Conservation (phyloP, 225 moss, liverwort and hornwort species). For the Pleurozium schreberi region DNA sequence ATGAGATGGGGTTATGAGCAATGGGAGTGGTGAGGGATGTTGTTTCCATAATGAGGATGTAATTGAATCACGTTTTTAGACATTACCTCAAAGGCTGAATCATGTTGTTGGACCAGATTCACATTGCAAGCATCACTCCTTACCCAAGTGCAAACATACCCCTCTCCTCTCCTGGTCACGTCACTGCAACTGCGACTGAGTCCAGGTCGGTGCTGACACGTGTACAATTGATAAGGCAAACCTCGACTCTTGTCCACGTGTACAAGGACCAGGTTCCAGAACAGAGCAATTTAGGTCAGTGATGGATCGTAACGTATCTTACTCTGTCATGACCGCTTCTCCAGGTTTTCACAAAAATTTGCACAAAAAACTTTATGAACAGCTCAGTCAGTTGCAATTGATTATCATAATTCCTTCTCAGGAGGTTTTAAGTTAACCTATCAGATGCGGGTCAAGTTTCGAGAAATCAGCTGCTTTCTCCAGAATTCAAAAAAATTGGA, state of each 20-base stretch:
- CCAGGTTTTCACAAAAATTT: not conserved
- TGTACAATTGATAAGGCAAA: constrained; percentile 3
- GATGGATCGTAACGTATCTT: not conserved
- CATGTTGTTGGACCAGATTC: not conserved
- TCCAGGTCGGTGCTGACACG: constrained; percentile 15
- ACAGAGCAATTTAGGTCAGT: not conserved
- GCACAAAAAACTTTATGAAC: not conserved
- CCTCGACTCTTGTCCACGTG: not conserved
- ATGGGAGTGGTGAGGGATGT: not conserved
- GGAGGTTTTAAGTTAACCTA: too few species aligned
- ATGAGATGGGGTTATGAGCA: not conserved
- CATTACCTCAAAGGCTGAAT: not conserved
- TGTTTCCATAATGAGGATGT: not conserved
- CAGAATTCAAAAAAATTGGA: not conserved
- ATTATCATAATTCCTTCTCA: not conserved
- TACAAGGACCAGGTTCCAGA: not conserved
- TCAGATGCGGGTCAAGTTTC: not conserved
- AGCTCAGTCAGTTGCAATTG: not conserved
- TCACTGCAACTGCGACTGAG: not conserved
- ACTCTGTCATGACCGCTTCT: not conserved
- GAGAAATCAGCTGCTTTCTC: not conserved
- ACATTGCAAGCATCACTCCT: too few species aligned
- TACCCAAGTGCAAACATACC: too few species aligned
- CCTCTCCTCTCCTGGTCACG: not conserved
- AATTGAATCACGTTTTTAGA: not conserved